Evolutionary conservation across 495 filamentous ascomycete genomes (phyloP).

Genomic region (Xylaria scruposa): DNA sequence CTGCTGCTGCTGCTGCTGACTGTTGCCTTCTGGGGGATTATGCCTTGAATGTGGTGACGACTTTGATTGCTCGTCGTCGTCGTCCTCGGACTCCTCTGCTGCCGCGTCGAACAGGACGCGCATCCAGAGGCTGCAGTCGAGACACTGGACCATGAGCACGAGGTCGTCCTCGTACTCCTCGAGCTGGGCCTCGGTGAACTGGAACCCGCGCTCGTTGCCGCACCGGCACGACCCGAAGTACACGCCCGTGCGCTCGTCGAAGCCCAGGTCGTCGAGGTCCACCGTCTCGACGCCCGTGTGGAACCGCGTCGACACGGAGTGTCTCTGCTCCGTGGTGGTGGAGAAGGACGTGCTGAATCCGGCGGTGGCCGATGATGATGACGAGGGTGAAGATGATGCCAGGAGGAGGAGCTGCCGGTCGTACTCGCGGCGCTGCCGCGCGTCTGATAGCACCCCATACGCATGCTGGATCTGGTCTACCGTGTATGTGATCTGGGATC

Average conservation of each 20-base stretch:
- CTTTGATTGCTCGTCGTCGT: slow-evolving; percentile 20
- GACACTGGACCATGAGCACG: slow-evolving; percentile 78
- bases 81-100: slow-evolving; percentile 56
- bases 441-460: slow-evolving; percentile 71
- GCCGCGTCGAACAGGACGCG: slow-evolving; percentile 74
- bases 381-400: neutral
- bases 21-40: too few relatives aligned
- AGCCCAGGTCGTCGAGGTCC: slow-evolving; percentile 80
- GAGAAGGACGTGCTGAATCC: neutral
- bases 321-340: neutral
- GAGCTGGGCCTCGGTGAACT: slow-evolving; percentile 72
- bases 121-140: slow-evolving; percentile 83
- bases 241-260: slow-evolving; percentile 52
- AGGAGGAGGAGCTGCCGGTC: slow-evolving; percentile 58
- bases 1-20: neutral
- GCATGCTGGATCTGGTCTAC: slow-evolving; percentile 83
- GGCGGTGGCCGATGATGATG: neutral
- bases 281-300: slow-evolving; percentile 77
- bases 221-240: slow-evolving; percentile 83
- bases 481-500: slow-evolving; percentile 46
- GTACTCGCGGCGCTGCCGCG: slow-evolving; percentile 66
- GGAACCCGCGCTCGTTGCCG: slow-evolving; percentile 75
- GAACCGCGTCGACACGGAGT: slow-evolving; percentile 44
- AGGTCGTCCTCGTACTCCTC: slow-evolving; percentile 68
- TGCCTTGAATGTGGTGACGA: neutral